Evolutionary conservation across 2,329 filamentous ascomycete species (phyloP).

Genomic region (Colletotrichum siamense): DNA sequence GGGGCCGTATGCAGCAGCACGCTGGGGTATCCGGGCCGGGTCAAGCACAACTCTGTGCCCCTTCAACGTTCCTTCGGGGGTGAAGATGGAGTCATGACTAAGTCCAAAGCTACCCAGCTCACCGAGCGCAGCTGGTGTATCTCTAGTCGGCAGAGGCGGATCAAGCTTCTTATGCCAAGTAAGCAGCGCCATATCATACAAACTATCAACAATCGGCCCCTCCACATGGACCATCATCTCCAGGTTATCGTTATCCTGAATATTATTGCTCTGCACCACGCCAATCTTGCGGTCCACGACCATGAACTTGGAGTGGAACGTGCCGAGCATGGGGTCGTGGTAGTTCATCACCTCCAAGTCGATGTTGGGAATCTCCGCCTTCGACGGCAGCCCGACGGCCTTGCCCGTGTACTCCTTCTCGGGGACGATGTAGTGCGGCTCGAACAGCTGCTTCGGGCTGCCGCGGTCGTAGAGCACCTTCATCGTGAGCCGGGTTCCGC

Average conservation of each 20-base stretch:
- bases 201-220: constrained; percentile 75
- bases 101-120: constrained; percentile 19
- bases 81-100: neutral
- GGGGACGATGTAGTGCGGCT: constrained; percentile 68
- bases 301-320: constrained; percentile 81
- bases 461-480: constrained; percentile 81
- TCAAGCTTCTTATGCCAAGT: constrained; percentile 72
- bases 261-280: constrained; percentile 79
- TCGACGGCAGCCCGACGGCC: constrained; percentile 64
- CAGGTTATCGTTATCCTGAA: constrained; percentile 78
- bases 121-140: constrained; percentile 48
- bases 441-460: constrained; percentile 65
- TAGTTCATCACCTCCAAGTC: constrained; percentile 77
- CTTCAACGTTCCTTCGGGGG: neutral
- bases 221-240: constrained; percentile 83
- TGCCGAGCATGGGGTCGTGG: constrained; percentile 73
- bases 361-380: constrained; percentile 72
- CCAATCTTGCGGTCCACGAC: constrained; percentile 76
- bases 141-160: constrained; percentile 62
- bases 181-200: constrained; percentile 77
- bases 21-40: neutral
- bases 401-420: constrained; percentile 63
- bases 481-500: constrained; percentile 64
- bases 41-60: neutral
- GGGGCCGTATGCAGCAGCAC: neutral